These are phyloP conservation scores for Macadamia tetraphylla DNA, from an alignment of 164 flowering plant genomes.

Conservation along the genomic window DNA sequence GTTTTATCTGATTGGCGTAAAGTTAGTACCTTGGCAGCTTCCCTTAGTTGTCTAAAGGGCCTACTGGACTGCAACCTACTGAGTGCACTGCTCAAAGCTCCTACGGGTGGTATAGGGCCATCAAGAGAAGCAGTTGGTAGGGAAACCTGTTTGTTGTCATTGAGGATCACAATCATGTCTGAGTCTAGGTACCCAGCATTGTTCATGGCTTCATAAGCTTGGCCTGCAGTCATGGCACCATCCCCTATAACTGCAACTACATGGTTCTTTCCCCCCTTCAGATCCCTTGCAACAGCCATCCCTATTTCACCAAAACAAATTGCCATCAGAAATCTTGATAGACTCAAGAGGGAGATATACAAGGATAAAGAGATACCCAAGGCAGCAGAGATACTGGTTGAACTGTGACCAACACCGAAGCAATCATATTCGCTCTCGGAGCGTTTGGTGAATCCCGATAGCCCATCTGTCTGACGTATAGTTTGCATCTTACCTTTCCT, in stretches of 20 bases:
- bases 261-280: constrained; percentile 71
- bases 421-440: constrained; percentile 87
- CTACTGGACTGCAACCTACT: constrained; percentile 88
- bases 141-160: constrained; percentile 96
- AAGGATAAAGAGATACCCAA: constrained; percentile 44
- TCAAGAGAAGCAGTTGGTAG: constrained; percentile 90
- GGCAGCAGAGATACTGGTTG: constrained; percentile 93
- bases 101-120: constrained; percentile 92
- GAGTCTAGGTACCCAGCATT: constrained; percentile 94
- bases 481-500: constrained; percentile 81
- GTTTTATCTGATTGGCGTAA: not conserved
- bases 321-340: too few species aligned
- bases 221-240: constrained; percentile 99
- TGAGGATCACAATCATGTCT: constrained; percentile 93
- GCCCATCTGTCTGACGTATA: constrained; percentile 81
- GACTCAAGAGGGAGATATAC: not conserved
- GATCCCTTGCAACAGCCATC: constrained; percentile 97
- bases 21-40: constrained; percentile 78
- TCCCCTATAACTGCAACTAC: constrained; percentile 95
- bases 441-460: constrained; percentile 86
- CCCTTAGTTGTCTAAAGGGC: constrained; percentile 89
- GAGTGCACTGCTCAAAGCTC: constrained; percentile 95
- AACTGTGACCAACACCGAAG: constrained; percentile 96
- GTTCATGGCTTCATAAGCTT: constrained; percentile 99
- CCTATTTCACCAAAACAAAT: constrained; percentile 39